Percentiles rank a stretch among this genome's conserved stretches.
phyloP scores from a whole-genome alignment of 116 monocot genomes.

The Phalaenopsis hybrid region DNA sequence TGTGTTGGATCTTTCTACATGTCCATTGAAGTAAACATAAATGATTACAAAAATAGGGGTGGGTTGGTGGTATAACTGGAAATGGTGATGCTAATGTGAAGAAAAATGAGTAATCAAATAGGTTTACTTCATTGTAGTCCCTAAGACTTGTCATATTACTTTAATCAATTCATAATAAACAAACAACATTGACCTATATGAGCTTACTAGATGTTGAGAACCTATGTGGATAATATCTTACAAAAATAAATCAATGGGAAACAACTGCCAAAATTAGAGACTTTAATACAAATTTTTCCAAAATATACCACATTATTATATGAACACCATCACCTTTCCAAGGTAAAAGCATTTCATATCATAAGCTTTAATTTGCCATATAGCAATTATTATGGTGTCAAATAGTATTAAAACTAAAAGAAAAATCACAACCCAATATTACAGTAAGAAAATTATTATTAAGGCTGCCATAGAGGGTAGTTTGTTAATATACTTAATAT shows the following conservation, averaged over 20 bases:
- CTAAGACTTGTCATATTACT: neutral
- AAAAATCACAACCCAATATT: neutral
- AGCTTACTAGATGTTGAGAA: neutral
- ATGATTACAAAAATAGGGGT: neutral
- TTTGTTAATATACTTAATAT: neutral
- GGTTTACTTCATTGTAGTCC: neutral
- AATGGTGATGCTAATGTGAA: neutral
- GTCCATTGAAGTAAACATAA: neutral
- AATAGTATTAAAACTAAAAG: neutral
- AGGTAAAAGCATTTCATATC: neutral
- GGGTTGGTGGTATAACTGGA: neutral
- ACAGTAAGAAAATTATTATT: neutral
- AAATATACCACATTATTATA: neutral
- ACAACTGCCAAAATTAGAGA: neutral
- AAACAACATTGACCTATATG: neutral
- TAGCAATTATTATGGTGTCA: no score
- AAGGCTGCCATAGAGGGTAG: neutral
- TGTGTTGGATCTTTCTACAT: neutral
- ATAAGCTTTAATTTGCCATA: no score
- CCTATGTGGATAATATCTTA: neutral
- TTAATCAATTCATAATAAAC: neutral
- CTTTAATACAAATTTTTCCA: neutral
- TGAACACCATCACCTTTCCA: neutral
- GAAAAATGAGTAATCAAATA: neutral
- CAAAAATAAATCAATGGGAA: neutral